Conservation (phyloP, 164 flowering plant species). For the Stephania yunnanensis region DNA sequence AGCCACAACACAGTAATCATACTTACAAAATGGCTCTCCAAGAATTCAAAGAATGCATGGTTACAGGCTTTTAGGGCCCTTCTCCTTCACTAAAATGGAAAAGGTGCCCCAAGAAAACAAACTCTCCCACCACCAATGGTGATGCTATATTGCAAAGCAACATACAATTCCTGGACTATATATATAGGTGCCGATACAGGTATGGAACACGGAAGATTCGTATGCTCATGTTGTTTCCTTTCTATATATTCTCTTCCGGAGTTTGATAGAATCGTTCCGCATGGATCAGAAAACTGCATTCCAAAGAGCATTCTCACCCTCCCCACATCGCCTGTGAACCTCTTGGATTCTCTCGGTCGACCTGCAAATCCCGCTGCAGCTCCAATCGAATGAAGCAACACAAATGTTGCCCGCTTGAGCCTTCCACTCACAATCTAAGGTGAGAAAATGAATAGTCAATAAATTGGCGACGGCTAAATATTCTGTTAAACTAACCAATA, state of each 20-base stretch:
- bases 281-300: neutral
- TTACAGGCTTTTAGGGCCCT: neutral
- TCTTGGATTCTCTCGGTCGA: conserved; percentile 7
- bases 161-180: neutral
- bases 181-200: neutral
- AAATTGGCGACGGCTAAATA: neutral
- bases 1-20: neutral
- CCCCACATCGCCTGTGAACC: conserved; percentile 9
- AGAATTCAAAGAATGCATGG: conserved; percentile 1
- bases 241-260: neutral
- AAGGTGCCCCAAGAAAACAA: neutral
- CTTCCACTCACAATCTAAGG: conserved; percentile 10
- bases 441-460: neutral
- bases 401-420: conserved; percentile 10
- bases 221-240: neutral
- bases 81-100: conserved; percentile 8
- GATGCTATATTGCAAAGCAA: neutral
- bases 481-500: neutral
- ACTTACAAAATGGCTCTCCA: conserved; percentile 6
- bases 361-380: conserved; percentile 12
- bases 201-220: neutral
- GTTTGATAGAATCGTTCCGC: neutral
- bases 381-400: conserved; percentile 9
- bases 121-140: neutral
- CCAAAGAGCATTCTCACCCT: conserved; percentile 11